Evolutionary conservation across 441 rosid genomes (phyloP), one percentile per base, ranked within the genome.

Genomic region (Kokia cookei): DNA sequence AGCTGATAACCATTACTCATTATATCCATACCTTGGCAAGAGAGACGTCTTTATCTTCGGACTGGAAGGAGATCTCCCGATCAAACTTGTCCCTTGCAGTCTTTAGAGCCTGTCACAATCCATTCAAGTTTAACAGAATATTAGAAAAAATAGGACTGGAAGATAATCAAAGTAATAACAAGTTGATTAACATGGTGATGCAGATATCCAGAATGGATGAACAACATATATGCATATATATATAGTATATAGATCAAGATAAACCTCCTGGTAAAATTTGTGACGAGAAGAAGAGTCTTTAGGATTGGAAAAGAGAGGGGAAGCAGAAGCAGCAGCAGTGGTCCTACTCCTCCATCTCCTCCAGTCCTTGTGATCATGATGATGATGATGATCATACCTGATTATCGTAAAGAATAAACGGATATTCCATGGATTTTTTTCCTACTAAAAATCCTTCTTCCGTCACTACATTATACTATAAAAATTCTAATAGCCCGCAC

Each of bases 351-450:
- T 86, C 79, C 81, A 75, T 81, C 76, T 83, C 81, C 76, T 65
- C 80, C 73, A 76, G 83, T 77, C 76, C 84, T 58, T 84, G 65
- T 78, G 83, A 77, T 85, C 86, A 82, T 81, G 43, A 37, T 37
- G 80, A 82, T 81, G 91, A 84, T 77, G 83, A 69, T 84, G 83
- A 81, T 81, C 91, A 88, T 84, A 90, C 97, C 98, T 93, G 96
- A 90, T 84, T 85, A 88, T 84, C 78, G 87, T 82, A 86, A 92
- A 90, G 77, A 85, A 85, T 79, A 88, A 87, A 85, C 77, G 79
- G 80, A 75, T 77, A 78, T 85, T 82, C 71, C 57, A 66, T 83
- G 74, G 80, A 68, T 74, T 81, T 77, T 63, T 80, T 77, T 64
- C 60, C 76, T 59, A 62, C 84, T 80, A 83, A 73, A 83, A 82